Conservation (phyloP, 148 eudicot genomes). For the Arbutus unedo region DNA sequence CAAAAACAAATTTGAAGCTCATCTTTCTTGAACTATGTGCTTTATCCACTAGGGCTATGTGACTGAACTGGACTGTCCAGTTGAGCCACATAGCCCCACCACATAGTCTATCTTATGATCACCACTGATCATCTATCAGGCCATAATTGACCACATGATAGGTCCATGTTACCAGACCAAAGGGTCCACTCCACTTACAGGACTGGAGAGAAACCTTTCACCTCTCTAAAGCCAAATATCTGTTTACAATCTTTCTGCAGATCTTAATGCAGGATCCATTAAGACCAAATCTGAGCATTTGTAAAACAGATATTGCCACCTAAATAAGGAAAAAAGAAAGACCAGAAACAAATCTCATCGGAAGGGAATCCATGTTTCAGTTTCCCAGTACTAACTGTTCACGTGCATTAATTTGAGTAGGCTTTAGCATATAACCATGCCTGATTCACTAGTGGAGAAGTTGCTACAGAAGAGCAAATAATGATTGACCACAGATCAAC, state of each 20-base stretch:
- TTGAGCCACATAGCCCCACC: no score
- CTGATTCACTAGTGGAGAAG: not conserved
- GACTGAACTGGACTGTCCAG: no score
- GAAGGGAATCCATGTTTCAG: not conserved
- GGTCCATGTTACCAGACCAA: not conserved
- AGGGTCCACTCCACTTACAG: not conserved
- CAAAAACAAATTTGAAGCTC: no score
- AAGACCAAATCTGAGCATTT: not conserved
- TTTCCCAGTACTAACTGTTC: not conserved
- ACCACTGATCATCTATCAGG: no score
- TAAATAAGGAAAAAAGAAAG: not conserved
- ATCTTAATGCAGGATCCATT: not conserved
- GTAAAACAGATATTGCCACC: not conserved
- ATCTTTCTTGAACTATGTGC: no score
- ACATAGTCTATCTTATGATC: no score
- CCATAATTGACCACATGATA: no score
- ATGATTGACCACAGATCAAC: not conserved
- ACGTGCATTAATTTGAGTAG: not conserved
- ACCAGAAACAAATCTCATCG: not conserved
- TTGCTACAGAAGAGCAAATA: not conserved
- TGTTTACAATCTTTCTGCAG: not conserved
- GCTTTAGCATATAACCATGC: not conserved
- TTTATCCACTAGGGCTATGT: no score
- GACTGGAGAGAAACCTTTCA: not conserved
- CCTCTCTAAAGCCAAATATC: not conserved